Base-by-base conservation (phyloP, 345 rosid species). In the Lumnitzera racemosa region DNA sequence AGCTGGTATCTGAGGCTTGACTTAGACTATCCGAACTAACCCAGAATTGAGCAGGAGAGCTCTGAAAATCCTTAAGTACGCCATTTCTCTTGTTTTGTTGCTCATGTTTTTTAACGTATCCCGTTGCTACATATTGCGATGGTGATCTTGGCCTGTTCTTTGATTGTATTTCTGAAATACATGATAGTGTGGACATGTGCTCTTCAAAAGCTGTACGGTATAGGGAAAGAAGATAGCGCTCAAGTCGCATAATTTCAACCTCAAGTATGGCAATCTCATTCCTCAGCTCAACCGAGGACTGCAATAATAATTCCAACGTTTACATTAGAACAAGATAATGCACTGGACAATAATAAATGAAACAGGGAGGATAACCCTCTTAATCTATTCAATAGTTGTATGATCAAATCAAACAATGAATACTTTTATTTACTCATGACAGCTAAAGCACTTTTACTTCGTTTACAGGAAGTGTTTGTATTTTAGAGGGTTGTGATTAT, bases 121-220 rank as follows among this genome's bases (percentile, higher is more conserved):
- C 73, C 47, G 70, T 61, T 14, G 70, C 56, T 4, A 47, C 24
- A 57, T 27, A 51, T 27, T 58, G 56, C 5, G 62, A 57, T 65
- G 65, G 73, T 56, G 78, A 81, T 58, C 62, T 69, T 53, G 69
- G 31, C 56, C 60, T 63, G 58, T 31, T 57, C 60, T 64, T 65
- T 53, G 59, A 71, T 51, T 52, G 66, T 27, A 57, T 62, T 63
- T 41, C 46, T 29, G 82, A 17, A 64, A 67, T 71, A 63, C 61
- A 59, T 54, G 81, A 65, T 36, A 53, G 57, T 16, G 75, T 63
- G 16, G 81, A 75, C 56, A 67, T 17, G 49, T 66, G 83, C 57
- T 85, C 89, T 10, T 80, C 68, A 47, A 81, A 87, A 73, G 87
- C 81, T 43, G 79, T 82, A 48, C 90, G 82, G 61, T 90, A 87